phyloP scores from a whole-genome alignment of 108 stramenopile species.

The Schizochytrium sp. region DNA sequence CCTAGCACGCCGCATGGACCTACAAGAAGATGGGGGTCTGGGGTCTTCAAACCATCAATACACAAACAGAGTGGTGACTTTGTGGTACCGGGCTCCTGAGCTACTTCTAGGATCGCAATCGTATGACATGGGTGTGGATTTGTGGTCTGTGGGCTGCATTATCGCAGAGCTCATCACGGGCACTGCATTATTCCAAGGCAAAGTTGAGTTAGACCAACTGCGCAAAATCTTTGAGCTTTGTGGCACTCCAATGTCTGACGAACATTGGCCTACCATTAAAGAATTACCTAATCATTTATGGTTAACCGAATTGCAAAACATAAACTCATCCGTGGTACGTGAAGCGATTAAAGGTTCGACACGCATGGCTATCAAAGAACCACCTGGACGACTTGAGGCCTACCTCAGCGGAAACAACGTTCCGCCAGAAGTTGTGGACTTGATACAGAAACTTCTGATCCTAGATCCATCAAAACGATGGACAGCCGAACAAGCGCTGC shows the following conservation, averaged over 20 bases:
- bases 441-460: neutral
- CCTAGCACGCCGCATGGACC: slow-evolving; percentile 79
- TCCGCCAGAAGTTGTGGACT: neutral
- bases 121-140: slow-evolving; percentile 89
- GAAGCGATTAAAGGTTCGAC: too few species aligned
- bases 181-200: slow-evolving; percentile 91
- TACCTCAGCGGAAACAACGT: neutral
- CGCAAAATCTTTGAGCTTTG: slow-evolving; percentile 83
- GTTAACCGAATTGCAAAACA: neutral
- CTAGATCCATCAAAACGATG: neutral
- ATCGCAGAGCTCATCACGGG: slow-evolving; percentile 91
- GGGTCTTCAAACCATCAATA: slow-evolving; percentile 71
- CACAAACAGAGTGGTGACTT: slow-evolving; percentile 89
- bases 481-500: slow-evolving; percentile 46
- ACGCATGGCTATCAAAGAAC: neutral
- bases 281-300: neutral
- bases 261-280: neutral
- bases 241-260: slow-evolving; percentile 77
- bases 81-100: slow-evolving; percentile 92
- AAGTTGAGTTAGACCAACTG: slow-evolving; percentile 90
- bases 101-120: slow-evolving; percentile 84
- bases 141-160: slow-evolving; percentile 93
- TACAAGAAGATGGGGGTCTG: slow-evolving; percentile 68
- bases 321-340: neutral
- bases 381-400: slow-evolving; percentile 8